Evolutionary conservation across 2,329 filamentous ascomycete genomes (phyloP), one percentile per base, ranked within the genome.

Genomic region (Laburnicola sp.): DNA sequence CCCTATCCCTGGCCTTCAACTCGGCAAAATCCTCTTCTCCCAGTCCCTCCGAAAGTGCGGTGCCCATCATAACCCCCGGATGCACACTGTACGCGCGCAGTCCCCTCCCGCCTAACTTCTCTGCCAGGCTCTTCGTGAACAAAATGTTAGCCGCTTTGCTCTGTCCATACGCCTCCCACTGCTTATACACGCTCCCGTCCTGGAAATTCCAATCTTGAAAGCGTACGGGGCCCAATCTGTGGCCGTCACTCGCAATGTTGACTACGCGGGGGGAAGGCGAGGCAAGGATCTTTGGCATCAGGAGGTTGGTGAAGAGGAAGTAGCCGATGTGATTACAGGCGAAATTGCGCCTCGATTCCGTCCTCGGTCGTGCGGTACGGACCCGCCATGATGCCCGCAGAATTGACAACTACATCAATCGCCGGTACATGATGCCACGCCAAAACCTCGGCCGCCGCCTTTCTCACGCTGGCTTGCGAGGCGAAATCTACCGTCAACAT

Each of bases 131-230:
- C 27, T 58, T 57, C 0, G 67, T 53, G 28, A 68, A 69, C 23
- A 71, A 44, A 8, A 81, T 75, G 47, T 81, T 79, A 2, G 78
- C 79, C 27, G 78, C 78, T 64, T 82, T 82, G 58, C 76, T 78
- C 57, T 80, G 78, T 2, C 72, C 75, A 53, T 83, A 82, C 2
- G 78, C 78, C 1, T 68, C 58, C 69, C 76, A 78, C 57, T 57
- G 54, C 6, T 75, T 62, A 42, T 75, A 78, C 1, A 64, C 59
- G 37, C 73, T 72, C n/a, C 74, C 72, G 21, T 70, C 54, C 2
- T 75, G 70, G 52, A 77, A 76, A 16, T 71, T 74, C 30, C 65
- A 69, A 54, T 79, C 75, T 23, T 76, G 69, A 57, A 79, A 79
- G 1, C 74, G 63, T 5, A 80, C 62, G 1, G 72, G 69, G 2